A percentile compares a stretch with the other conserved stretches of the same genome.
Evolutionary conservation across 805 yeast genomes (phyloP).

Genomic region (Brettanomyces bruxellensis): DNA sequence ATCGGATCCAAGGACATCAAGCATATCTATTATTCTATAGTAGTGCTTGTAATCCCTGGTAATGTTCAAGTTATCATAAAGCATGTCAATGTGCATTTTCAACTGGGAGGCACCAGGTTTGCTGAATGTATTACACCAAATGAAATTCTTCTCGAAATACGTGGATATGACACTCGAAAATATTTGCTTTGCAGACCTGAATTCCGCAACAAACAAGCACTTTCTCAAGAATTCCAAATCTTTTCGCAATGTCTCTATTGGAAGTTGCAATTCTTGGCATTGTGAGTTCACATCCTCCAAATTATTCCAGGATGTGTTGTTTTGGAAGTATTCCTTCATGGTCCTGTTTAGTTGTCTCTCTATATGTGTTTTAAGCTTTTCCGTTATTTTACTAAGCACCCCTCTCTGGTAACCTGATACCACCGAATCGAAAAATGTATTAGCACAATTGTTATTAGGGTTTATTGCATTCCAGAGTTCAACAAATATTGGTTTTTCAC

Average conservation of each 20-base stretch:
- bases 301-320: constrained; percentile 20
- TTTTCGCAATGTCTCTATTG: constrained; percentile 17
- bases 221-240: constrained; percentile 23
- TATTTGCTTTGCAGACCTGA: constrained; percentile 14
- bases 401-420: constrained; percentile 27
- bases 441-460: constrained; percentile 12
- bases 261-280: constrained; percentile 17
- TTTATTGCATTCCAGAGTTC: constrained; percentile 30
- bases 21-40: constrained; percentile 12
- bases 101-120: constrained; percentile 27
- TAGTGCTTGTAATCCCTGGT: constrained; percentile 14
- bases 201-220: constrained; percentile 25
- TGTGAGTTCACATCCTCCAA: constrained; percentile 2
- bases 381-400: constrained; percentile 21
- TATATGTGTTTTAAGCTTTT: constrained; percentile 22
- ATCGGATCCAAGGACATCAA: constrained; percentile 7
- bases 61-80: constrained; percentile 21
- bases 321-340: constrained; percentile 28
- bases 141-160: constrained; percentile 29
- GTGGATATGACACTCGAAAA: constrained; percentile 23
- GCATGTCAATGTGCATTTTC: constrained; percentile 20
- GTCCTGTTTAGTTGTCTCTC: constrained; percentile 27
- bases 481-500: constrained; percentile 32
- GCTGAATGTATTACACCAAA: constrained; percentile 29
- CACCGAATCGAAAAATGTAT: constrained; percentile 36